These are phyloP conservation scores for Cryptococcus hybrid DNA, from an alignment of 1,284 basidiomycete genomes.

Conservation along the genomic window DNA sequence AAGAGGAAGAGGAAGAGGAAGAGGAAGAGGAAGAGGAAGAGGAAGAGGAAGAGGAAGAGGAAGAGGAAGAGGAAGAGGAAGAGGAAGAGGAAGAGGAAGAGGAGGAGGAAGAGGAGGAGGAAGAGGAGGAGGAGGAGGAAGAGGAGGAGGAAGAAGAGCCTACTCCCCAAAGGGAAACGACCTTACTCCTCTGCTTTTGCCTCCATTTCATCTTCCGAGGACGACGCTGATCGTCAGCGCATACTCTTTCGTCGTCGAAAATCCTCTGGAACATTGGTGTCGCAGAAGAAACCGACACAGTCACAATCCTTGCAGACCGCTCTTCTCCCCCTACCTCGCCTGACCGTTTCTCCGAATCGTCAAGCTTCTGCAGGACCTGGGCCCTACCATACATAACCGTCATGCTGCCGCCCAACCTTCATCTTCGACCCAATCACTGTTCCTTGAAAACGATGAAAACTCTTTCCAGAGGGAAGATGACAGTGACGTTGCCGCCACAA, in stretches of 20 bases:
- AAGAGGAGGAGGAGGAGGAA: background rate
- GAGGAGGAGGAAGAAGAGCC: background rate
- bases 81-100: background rate
- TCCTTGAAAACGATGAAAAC: too few species aligned
- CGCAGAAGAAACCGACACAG: background rate
- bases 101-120: background rate
- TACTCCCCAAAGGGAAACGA: background rate
- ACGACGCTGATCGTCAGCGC: background rate
- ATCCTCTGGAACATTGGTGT: too few species aligned
- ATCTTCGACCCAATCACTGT: too few species aligned
- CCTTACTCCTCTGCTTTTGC: background rate
- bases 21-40: slow-evolving; percentile 1
- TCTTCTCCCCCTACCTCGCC: too few species aligned
- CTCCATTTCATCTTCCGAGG: background rate
- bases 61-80: background rate
- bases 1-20: background rate
- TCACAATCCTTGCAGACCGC: background rate
- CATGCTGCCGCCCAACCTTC: too few species aligned
- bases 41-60: background rate
- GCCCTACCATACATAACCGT: too few species aligned
- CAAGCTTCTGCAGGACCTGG: too few species aligned
- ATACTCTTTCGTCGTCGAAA: background rate
- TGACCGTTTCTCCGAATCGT: too few species aligned
- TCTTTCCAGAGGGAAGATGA: too few species aligned
- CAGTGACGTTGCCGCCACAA: too few species aligned